These are phyloP conservation scores for Schizochytrium sp. DNA, from an alignment of 108 stramenopile species.

Conservation along the genomic window DNA sequence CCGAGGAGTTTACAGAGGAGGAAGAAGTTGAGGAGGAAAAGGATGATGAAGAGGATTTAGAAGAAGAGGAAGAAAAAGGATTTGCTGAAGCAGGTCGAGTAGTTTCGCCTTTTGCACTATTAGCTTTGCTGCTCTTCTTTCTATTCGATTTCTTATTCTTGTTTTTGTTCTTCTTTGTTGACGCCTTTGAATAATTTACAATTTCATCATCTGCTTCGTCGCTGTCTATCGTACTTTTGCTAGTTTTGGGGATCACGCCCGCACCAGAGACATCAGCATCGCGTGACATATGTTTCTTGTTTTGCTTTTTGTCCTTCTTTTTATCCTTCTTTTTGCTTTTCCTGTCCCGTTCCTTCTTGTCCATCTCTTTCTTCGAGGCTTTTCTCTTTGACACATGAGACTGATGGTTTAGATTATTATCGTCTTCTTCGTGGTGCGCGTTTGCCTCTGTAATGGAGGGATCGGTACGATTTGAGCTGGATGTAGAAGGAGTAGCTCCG, in stretches of 20 bases:
- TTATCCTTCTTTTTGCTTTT: neutral
- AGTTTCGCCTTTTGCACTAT: no score
- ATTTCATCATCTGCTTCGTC: neutral
- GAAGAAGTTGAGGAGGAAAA: no score
- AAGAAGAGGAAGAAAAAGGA: no score
- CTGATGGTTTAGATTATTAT: neutral
- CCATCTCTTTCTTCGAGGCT: neutral
- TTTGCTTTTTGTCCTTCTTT: neutral
- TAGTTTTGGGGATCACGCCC: neutral
- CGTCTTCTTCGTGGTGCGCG: neutral
- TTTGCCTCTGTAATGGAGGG: neutral
- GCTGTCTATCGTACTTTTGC: neutral
- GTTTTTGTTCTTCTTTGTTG: neutral
- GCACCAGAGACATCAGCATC: no score
- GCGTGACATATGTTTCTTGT: no score
- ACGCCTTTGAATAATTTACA: neutral
- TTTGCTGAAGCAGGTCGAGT: no score
- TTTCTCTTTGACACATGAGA: neutral
- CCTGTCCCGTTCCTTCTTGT: neutral
- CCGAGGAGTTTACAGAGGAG: no score
- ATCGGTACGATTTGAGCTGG: no score
- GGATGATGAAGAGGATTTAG: no score
- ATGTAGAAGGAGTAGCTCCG: no score
- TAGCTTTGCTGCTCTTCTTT: no score
- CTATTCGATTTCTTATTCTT: neutral